Percentiles rank a stretch among this genome's conserved stretches.
Evolutionary conservation across 192 early-diverging fungal genomes (phyloP).

Genomic region (Physocladia obscura): DNA sequence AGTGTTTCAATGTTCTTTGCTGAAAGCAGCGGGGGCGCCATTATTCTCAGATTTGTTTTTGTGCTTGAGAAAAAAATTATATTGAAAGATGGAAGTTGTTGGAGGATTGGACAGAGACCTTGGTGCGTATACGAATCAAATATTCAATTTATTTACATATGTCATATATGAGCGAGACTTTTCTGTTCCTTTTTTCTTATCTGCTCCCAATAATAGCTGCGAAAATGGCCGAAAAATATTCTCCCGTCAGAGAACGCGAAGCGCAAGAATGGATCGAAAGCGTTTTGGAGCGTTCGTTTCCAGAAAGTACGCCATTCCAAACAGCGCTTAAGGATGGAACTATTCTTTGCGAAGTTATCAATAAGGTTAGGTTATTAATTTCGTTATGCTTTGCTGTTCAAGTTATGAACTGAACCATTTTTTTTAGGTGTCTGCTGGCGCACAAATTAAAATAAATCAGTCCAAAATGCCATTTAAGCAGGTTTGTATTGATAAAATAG

Average conservation of each 20-base stretch:
- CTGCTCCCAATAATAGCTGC: conserved; percentile 32
- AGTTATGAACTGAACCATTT: not conserved
- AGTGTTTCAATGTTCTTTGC: conserved; percentile 47
- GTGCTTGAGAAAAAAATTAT: conserved; percentile 27
- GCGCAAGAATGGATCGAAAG: conserved; percentile 73
- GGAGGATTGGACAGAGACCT: conserved; percentile 18
- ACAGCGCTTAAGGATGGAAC: conserved; percentile 74
- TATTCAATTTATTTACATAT: no score
- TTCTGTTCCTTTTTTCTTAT: not conserved
- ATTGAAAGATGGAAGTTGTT: conserved; percentile 34
- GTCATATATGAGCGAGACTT: no score
- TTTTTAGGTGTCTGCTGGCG: conserved; percentile 51
- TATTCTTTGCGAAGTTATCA: conserved; percentile 53
- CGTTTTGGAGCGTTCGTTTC: conserved; percentile 56
- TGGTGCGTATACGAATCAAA: not conserved
- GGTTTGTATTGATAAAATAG: conserved; percentile 10
- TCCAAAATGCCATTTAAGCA: conserved; percentile 78
- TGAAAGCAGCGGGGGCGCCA: conserved; percentile 37
- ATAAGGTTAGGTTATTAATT: conserved; percentile 55
- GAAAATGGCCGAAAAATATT: conserved; percentile 53
- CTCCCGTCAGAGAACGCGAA: conserved; percentile 44
- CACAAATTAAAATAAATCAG: conserved; percentile 55
- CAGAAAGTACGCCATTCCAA: conserved; percentile 53
- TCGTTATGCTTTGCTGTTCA: not conserved
- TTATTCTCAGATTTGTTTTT: conserved; percentile 35